Conservation (phyloP, 2,329 filamentous ascomycete species). For the Madurella mycetomatis region DNA sequence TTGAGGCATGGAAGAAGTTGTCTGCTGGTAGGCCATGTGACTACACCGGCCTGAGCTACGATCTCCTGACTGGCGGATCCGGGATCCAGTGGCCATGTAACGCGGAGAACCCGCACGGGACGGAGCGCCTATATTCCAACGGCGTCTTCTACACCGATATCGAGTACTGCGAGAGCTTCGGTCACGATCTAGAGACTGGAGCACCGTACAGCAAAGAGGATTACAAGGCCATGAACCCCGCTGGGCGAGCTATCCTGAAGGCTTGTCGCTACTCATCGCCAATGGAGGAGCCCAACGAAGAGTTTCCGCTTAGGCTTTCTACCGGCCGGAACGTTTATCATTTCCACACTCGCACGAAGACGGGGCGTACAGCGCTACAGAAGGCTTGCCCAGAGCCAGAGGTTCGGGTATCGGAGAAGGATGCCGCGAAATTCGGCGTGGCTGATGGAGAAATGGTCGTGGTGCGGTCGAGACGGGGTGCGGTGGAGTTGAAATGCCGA, state of each 20-base stretch:
- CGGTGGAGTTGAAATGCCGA: slow-evolving; percentile 29
- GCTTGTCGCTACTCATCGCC: slow-evolving; percentile 30
- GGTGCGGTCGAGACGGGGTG: slow-evolving; percentile 30
- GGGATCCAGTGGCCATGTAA: slow-evolving; percentile 38
- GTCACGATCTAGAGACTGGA: slow-evolving; percentile 36
- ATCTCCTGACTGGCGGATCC: slow-evolving; percentile 32
- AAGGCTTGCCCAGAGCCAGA: slow-evolving; percentile 29
- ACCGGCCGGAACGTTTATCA: slow-evolving; percentile 34
- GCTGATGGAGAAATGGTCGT: slow-evolving; percentile 31
- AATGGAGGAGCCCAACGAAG: slow-evolving; percentile 29
- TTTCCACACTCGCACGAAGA: slow-evolving; percentile 37
- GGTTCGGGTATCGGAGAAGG: slow-evolving; percentile 28
- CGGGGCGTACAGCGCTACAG: slow-evolving; percentile 31
- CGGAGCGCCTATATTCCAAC: slow-evolving; percentile 33
- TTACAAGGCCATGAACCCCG: slow-evolving; percentile 31
- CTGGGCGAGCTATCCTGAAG: slow-evolving; percentile 34
- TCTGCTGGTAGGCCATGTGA: slow-evolving; percentile 34
- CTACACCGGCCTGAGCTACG: slow-evolving; percentile 33
- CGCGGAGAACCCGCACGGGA: slow-evolving; percentile 30
- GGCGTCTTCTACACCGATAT: slow-evolving; percentile 34
- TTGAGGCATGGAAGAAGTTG: slow-evolving; percentile 34
- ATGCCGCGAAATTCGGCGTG: slow-evolving; percentile 27
- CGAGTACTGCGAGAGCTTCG: slow-evolving; percentile 35
- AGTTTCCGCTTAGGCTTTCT: slow-evolving; percentile 32
- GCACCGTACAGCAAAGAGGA: slow-evolving; percentile 29